Evolutionary conservation across 768 basidiomycete genomes (phyloP).

Genomic region (Tephrocybe sp.): DNA sequence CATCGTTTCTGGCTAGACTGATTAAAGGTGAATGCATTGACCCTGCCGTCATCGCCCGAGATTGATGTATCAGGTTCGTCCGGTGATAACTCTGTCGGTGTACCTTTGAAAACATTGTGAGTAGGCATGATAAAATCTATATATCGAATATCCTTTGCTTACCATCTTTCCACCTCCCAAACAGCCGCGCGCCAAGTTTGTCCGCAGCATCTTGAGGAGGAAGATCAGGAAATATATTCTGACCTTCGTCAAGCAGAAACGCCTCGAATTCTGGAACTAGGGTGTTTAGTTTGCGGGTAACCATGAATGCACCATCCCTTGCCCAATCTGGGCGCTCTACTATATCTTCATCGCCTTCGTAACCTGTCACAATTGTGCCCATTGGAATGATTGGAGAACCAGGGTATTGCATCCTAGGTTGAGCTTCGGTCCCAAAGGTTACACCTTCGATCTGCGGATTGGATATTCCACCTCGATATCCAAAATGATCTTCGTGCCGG

Average conservation of each 20-base stretch:
- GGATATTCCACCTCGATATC: constrained; percentile 14
- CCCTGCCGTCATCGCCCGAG: constrained; percentile 8
- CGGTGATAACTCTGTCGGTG: constrained; percentile 13
- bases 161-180: constrained; percentile 23
- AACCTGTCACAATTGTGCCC: constrained; percentile 15
- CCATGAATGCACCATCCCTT: constrained; percentile 15
- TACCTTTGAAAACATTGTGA: constrained; percentile 11
- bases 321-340: constrained; percentile 12
- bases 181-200: constrained; percentile 11
- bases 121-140: neutral
- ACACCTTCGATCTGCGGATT: constrained; percentile 13
- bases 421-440: constrained; percentile 1
- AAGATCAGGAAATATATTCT: constrained; percentile 8
- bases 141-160: too few species aligned
- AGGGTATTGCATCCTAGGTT: constrained; percentile 8
- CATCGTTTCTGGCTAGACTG: constrained; percentile 11
- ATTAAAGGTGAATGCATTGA: constrained; percentile 23
- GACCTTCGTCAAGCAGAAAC: constrained; percentile 9
- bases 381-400: constrained; percentile 12
- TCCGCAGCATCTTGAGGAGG: constrained; percentile 9
- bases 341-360: constrained; percentile 15
- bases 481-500: constrained; percentile 13
- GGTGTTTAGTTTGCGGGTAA: constrained; percentile 14
- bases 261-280: constrained; percentile 16
- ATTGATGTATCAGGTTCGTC: constrained; percentile 12